phyloP scores from a whole-genome alignment of 2,329 filamentous ascomycete species.

The Colletotrichum tamarilloi region DNA sequence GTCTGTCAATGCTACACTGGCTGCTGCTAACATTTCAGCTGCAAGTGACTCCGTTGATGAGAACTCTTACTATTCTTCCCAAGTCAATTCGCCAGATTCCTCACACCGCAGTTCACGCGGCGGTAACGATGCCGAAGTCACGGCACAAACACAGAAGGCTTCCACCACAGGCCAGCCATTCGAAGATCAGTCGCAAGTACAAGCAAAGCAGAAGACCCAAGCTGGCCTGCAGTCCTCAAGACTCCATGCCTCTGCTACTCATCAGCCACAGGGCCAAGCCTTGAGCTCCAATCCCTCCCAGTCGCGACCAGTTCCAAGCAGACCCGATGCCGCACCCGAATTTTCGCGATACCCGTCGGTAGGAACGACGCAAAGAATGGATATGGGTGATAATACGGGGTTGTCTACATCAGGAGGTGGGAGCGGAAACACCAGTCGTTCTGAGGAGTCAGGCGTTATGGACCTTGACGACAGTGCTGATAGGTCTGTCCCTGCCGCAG shows the following conservation, averaged over 20 bases:
- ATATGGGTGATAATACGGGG: slow-evolving; percentile 34
- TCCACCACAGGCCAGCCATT: slow-evolving; percentile 30
- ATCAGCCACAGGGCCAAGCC: slow-evolving; percentile 36
- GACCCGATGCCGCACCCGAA: background rate
- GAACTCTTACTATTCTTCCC: slow-evolving; percentile 96
- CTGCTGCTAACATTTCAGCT: slow-evolving; percentile 66
- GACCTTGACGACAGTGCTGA: slow-evolving; percentile 36
- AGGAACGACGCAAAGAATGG: slow-evolving; percentile 28
- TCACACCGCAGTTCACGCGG: slow-evolving; percentile 57
- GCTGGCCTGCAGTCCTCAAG: slow-evolving; percentile 19
- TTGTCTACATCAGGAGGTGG: slow-evolving; percentile 51
- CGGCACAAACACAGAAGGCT: slow-evolving; percentile 38
- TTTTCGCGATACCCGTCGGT: slow-evolving; percentile 29
- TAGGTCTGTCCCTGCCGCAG: slow-evolving; percentile 32
- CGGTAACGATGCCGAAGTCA: slow-evolving; percentile 57
- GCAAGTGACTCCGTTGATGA: slow-evolving; percentile 88
- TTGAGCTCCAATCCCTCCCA: slow-evolving; percentile 25
- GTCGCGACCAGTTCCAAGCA: background rate
- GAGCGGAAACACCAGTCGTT: slow-evolving; percentile 53
- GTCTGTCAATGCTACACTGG: slow-evolving; percentile 64
- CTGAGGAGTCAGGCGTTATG: slow-evolving; percentile 50
- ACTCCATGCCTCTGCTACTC: slow-evolving; percentile 33
- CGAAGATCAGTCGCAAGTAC: slow-evolving; percentile 5
- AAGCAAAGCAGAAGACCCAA: slow-evolving; percentile 9
- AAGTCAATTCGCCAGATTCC: slow-evolving; percentile 79